phyloP scores from a whole-genome alignment of 202 grass and related monocot species.

The Panicum hallii region DNA sequence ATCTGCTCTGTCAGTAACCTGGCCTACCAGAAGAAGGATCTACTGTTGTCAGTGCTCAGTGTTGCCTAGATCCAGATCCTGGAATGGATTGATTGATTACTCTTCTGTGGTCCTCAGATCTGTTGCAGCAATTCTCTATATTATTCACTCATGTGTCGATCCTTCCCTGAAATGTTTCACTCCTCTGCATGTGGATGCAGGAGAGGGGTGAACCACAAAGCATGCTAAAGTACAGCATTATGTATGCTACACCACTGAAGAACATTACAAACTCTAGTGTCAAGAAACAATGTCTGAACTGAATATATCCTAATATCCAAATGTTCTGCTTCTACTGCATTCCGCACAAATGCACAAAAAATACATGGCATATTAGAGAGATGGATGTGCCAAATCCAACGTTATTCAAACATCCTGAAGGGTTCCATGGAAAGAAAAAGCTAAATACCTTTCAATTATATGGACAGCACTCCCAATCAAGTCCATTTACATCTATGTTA shows the following conservation, averaged over 20 bases:
- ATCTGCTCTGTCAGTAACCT: slow-evolving; percentile 1
- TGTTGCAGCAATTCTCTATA: slow-evolving; percentile 29
- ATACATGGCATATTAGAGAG: background rate
- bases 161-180: slow-evolving; percentile 13
- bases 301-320: background rate
- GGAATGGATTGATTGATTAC: background rate
- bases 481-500: slow-evolving; percentile 37
- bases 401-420: background rate
- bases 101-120: slow-evolving; percentile 44
- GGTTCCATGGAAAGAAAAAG: background rate
- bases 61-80: slow-evolving; percentile 43
- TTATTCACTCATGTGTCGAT: background rate
- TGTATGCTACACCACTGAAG: background rate
- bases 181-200: slow-evolving; percentile 22
- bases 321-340: background rate
- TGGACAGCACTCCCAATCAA: background rate
- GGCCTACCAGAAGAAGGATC: slow-evolving; percentile 20
- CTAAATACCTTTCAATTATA: slow-evolving; percentile 1
- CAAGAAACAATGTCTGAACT: slow-evolving; percentile 3
- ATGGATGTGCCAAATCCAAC: background rate
- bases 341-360: no score
- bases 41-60: slow-evolving; percentile 27
- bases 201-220: background rate
- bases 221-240: background rate
- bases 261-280: background rate